Base-by-base conservation (phyloP, 345 rosid species). In the Bruguiera parviflora region DNA sequence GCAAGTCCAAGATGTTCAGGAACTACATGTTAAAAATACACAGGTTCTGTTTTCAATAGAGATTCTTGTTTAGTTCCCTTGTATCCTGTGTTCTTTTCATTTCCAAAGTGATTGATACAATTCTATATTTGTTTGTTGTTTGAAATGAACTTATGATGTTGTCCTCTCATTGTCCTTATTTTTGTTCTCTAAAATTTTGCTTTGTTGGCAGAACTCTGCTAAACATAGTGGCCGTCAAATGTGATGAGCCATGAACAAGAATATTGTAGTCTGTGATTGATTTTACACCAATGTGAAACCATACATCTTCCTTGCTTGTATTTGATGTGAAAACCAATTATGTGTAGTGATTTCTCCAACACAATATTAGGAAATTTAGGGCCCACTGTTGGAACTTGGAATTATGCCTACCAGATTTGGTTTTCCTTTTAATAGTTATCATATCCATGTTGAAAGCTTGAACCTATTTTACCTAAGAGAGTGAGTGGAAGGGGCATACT, bases 1-100 rank as follows among this genome's bases (percentile, higher is more conserved):
- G 63, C 91, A 95, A 81, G 84, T 77, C 71, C 81, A 53, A 59
- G 96, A 91, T 71, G 85, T 92, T 77, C 87, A 86, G 49, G 92
- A 95, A 67, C 90, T 85, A 75, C 84, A 88, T 58, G 56, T 79
- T 65, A 87, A 75, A 82, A 83, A 77, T 79, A 87, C 99, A 53
- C 97, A 95, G 99, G 99, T 63, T 55, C 72, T 46, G 66, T 49
- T 22, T 53, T 22, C 5, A 46, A 3, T 27, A 27, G 46, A 39
- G 63, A 39, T 47, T 1, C 16, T 27, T 53, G 37, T 25, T 37
- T 33, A 20, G 4, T 53, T 24, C 39, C 20, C 58, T n/a, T n/a
- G 21, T 18, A 15, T 2, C 7, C 5, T 11, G 21, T 43, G 52
- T 20, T 0, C 57, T 39, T 39, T 39, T 39, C 46, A 43, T 43